A percentile compares a stretch with the other conserved stretches of the same genome.
Conservation (phyloP, 139 green algal species). For the Volvox africanus region DNA sequence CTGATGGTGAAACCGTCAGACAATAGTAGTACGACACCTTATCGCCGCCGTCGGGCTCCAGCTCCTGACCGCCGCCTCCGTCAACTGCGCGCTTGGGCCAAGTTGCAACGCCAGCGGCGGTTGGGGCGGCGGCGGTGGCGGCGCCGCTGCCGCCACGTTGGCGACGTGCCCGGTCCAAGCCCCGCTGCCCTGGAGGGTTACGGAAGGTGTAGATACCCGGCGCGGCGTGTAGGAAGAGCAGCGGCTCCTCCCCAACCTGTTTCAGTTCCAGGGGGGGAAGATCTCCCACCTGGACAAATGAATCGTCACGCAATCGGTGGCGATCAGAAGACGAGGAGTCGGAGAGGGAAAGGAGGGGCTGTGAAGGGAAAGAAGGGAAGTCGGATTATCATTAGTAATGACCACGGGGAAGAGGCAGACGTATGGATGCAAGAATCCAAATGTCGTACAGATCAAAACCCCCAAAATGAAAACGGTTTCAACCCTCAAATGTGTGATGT, state of each 20-base stretch:
- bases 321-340: background rate
- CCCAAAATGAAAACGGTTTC: background rate
- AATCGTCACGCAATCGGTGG: background rate
- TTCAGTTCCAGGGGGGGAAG: conserved; percentile 1
- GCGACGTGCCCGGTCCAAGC: background rate
- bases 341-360: too few species aligned
- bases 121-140: too few species aligned
- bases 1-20: conserved; percentile 12
- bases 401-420: background rate
- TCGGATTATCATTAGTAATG: too few species aligned
- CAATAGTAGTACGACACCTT: conserved; percentile 23
- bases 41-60: too few species aligned
- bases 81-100: background rate
- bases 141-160: background rate
- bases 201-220: conserved; percentile 47
- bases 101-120: too few species aligned
- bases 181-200: background rate
- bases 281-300: conserved; percentile 29
- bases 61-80: background rate
- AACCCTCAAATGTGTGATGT: too few species aligned
- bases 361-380: too few species aligned
- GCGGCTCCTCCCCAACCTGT: background rate
- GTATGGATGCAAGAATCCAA: background rate
- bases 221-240: conserved; percentile 19
- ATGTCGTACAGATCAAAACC: background rate